These are phyloP conservation scores for Phytophthora syringae DNA, from an alignment of 352 stramenopile species.

Conservation along the genomic window DNA sequence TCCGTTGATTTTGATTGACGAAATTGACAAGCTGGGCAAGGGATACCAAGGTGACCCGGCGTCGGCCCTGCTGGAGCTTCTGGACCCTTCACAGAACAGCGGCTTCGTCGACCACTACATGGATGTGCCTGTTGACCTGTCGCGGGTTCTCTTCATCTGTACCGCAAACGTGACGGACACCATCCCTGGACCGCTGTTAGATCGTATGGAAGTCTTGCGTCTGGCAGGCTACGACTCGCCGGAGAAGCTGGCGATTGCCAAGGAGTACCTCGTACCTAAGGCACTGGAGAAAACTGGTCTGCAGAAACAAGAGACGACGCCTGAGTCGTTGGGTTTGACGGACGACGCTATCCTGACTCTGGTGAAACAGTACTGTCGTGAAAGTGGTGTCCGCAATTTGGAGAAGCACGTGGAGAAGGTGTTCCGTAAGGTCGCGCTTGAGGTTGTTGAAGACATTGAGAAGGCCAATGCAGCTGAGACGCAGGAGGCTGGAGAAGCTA, in stretches of 20 bases:
- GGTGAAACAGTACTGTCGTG: conserved; percentile 95
- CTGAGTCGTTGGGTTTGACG: conserved; percentile 90
- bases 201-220: conserved; percentile 99
- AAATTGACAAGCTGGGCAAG: conserved; percentile 92
- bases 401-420: conserved; percentile 99
- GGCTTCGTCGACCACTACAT: conserved; percentile 99
- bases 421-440: conserved; percentile 97
- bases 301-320: conserved; percentile 63
- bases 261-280: conserved; percentile 98
- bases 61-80: conserved; percentile 96
- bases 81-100: conserved; percentile 98
- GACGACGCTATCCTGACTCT: conserved; percentile 93
- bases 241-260: conserved; percentile 98
- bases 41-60: conserved; percentile 95
- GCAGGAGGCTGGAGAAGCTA: conserved; percentile 56
- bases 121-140: conserved; percentile 98
- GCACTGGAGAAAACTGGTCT: conserved; percentile 93
- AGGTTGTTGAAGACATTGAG: conserved; percentile 93
- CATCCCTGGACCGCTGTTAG: conserved; percentile 97
- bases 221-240: conserved; percentile 96
- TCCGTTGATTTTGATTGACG: conserved; percentile 98
- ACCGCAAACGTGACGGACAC: conserved; percentile 95
- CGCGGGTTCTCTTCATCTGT: conserved; percentile 97
- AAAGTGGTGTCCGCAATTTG: conserved; percentile 97
- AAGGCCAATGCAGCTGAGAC: conserved; percentile 28